phyloP scores from a whole-genome alignment of 257 asterid genomes.

The Haberlea rhodopensis region DNA sequence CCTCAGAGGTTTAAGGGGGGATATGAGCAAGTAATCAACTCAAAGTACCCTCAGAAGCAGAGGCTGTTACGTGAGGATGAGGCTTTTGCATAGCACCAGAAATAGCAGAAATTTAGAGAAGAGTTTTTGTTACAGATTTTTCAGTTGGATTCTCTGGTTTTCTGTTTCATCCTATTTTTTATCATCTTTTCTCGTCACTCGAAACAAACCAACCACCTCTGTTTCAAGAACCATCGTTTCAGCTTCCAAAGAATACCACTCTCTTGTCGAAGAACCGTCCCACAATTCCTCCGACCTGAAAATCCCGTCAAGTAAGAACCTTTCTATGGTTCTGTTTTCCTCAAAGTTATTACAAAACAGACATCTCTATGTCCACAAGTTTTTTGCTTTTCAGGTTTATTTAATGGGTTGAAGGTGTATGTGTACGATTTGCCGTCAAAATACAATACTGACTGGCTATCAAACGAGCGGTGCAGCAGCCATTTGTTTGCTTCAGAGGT shows the following conservation, averaged over 20 bases:
- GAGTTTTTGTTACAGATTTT: conserved; percentile 41
- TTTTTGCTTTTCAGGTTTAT: conserved; percentile 30
- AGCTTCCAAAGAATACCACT: conserved; percentile 55
- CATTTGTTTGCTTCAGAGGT: conserved; percentile 93
- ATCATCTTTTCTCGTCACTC: conserved; percentile 55
- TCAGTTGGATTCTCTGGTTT: conserved; percentile 73
- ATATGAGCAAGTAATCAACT: conserved; percentile 15
- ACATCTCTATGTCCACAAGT: too few relatives aligned
- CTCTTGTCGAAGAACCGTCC: conserved; percentile 47
- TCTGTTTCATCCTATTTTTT: conserved; percentile 56
- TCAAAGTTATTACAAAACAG: too few relatives aligned
- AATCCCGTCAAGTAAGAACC: conserved; percentile 1
- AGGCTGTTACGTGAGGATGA: conserved; percentile 74
- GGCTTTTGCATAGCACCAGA: conserved; percentile 40
- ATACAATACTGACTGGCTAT: conserved; percentile 67
- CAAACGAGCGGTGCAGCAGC: conserved; percentile 56
- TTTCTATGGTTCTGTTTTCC: too few relatives aligned
- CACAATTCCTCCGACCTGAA: conserved; percentile 25
- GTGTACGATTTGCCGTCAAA: conserved; percentile 67
- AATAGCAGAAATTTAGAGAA: conserved; percentile 29
- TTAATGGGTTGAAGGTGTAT: conserved; percentile 53
- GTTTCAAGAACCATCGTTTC: conserved; percentile 44
- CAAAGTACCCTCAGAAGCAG: conserved; percentile 38
- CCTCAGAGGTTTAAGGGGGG: conserved; percentile 32
- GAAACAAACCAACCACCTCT: conserved; percentile 36